A percentile compares a stretch with the other conserved stretches of the same genome.
Conservation (phyloP, 805 yeast genomes). For the Torulaspora maleeae region DNA sequence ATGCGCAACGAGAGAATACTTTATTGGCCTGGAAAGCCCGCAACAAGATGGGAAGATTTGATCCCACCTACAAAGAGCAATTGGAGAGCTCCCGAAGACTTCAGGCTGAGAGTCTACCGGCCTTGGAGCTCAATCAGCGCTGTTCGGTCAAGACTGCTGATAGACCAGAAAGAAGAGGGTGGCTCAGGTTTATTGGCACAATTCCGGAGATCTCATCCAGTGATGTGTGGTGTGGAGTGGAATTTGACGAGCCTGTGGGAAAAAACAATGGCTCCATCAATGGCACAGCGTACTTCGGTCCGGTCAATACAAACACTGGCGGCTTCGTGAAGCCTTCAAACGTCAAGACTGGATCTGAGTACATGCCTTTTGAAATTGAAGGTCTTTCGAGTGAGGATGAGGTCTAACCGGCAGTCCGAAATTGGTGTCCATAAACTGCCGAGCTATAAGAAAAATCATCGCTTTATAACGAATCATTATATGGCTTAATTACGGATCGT, state of each 20-base stretch:
- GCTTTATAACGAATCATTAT: too few species aligned
- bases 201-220: constrained; percentile 50
- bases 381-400: constrained; percentile 41
- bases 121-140: constrained; percentile 46
- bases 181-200: constrained; percentile 63
- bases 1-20: constrained; percentile 54
- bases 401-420: constrained; percentile 21
- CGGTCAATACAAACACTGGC: constrained; percentile 55
- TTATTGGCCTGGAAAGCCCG: constrained; percentile 74
- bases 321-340: constrained; percentile 68
- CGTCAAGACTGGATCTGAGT: constrained; percentile 63
- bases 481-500: too few species aligned
- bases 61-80: constrained; percentile 43
- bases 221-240: constrained; percentile 75
- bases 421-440: too few species aligned
- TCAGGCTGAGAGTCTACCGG: constrained; percentile 34
- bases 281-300: constrained; percentile 55
- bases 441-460: too few species aligned
- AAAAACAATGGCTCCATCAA: constrained; percentile 76
- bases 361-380: constrained; percentile 43
- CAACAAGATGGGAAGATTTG: constrained; percentile 66
- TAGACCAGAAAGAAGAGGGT: constrained; percentile 52
- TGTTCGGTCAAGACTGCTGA: constrained; percentile 41
- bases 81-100: constrained; percentile 25
- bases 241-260: constrained; percentile 81